Evolutionary conservation across 2,329 filamentous ascomycete genomes (phyloP).

Genomic region (Sclerotinia sclerotiorum): DNA sequence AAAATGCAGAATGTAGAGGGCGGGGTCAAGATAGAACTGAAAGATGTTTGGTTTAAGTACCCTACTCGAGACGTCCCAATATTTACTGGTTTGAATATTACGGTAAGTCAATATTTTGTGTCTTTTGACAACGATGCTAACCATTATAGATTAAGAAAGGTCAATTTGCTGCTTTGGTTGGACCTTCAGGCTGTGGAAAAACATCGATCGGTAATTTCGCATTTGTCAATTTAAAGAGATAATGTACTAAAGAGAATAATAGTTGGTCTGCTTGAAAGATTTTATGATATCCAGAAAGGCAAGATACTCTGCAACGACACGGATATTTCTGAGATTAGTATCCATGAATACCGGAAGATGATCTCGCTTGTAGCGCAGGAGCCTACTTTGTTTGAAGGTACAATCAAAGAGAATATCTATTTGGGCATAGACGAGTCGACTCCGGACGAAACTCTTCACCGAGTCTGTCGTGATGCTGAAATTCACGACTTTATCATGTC

Average conservation of each 20-base stretch:
- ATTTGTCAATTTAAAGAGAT: not conserved
- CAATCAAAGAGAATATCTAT: conserved; percentile 68
- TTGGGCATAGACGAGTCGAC: conserved; percentile 54
- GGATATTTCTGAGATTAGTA: conserved; percentile 58
- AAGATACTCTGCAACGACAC: conserved; percentile 62
- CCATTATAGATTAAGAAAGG: conserved; percentile 51
- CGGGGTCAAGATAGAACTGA: conserved; percentile 57
- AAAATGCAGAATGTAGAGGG: conserved; percentile 38
- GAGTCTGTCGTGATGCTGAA: conserved; percentile 52
- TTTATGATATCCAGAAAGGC: conserved; percentile 68
- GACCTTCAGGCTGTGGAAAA: conserved; percentile 54
- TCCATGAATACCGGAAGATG: conserved; percentile 61
- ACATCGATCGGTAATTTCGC: conserved; percentile 15
- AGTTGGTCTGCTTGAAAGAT: conserved; percentile 45
- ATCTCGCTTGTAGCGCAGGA: conserved; percentile 75
- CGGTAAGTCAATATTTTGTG: conserved; percentile 32
- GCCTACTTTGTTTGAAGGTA: conserved; percentile 61
- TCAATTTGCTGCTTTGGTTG: conserved; percentile 69
- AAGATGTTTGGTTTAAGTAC: conserved; percentile 60
- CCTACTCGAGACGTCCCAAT: conserved; percentile 57
- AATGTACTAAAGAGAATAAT: not conserved
- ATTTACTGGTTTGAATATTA: conserved; percentile 61
- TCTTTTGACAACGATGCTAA: conserved; percentile 22
- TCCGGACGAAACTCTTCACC: conserved; percentile 45
- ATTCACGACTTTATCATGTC: conserved; percentile 54